Evolutionary conservation across 352 stramenopile genomes (phyloP).

Genomic region (Pythium insidiosum): DNA sequence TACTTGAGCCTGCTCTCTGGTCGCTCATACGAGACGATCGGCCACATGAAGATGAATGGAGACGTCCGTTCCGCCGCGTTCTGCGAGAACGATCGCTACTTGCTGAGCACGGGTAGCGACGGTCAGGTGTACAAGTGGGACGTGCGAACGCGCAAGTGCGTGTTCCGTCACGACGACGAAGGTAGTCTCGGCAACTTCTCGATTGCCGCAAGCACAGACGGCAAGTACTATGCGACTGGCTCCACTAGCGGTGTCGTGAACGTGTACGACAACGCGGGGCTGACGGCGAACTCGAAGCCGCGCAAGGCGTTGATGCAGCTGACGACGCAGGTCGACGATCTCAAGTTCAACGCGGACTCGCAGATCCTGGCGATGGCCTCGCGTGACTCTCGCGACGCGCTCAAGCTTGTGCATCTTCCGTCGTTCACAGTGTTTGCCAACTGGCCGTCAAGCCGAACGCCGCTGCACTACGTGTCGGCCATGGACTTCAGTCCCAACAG

Average conservation of each 20-base stretch:
- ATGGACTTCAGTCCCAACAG: constrained; percentile 95
- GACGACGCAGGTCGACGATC: constrained; percentile 84
- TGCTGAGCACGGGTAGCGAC: constrained; percentile 93
- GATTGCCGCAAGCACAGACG: constrained; percentile 45
- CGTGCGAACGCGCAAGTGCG: constrained; percentile 76
- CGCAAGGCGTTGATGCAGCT: constrained; percentile 97
- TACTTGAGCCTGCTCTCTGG: constrained; percentile 92
- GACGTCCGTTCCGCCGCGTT: constrained; percentile 87
- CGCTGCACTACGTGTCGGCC: constrained; percentile 94
- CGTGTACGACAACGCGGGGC: constrained; percentile 86
- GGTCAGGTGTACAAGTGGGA: constrained; percentile 97
- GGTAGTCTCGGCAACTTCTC: constrained; percentile 83
- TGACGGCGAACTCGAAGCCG: constrained; percentile 48
- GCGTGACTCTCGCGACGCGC: constrained; percentile 85
- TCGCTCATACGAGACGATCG: constrained; percentile 90
- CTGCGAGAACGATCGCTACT: constrained; percentile 86
- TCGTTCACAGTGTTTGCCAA: constrained; percentile 95
- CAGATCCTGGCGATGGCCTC: constrained; percentile 94
- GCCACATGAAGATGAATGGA: constrained; percentile 96
- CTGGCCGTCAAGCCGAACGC: constrained; percentile 95
- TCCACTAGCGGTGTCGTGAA: constrained; percentile 97
- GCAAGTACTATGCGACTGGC: constrained; percentile 88
- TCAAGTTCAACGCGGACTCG: constrained; percentile 91
- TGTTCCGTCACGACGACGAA: constrained; percentile 78
- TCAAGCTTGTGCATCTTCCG: constrained; percentile 95